A percentile compares a stretch with the other conserved stretches of the same genome.
Evolutionary conservation across 768 basidiomycete genomes (phyloP).

Genomic region (Tylopilus sp.): DNA sequence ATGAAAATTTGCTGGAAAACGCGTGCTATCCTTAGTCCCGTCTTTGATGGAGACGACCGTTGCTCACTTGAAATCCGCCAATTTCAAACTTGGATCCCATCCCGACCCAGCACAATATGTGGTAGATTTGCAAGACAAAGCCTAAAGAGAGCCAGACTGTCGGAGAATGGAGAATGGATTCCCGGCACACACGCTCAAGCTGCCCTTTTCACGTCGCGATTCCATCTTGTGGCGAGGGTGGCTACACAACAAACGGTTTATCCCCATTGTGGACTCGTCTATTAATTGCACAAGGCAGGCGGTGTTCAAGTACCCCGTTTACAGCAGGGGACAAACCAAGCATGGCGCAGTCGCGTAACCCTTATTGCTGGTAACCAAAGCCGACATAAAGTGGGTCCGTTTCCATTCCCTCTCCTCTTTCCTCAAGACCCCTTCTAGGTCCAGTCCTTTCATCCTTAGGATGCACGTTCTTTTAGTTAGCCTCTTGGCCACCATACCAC

Average conservation of each 20-base stretch:
- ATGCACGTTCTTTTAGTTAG: constrained; percentile 34
- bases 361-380: not conserved
- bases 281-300: constrained; percentile 20
- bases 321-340: not conserved
- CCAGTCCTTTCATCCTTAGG: constrained; percentile 12
- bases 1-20: not conserved
- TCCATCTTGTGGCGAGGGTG: not conserved
- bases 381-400: not conserved
- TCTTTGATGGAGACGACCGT: no score
- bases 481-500: constrained; percentile 30
- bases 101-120: not conserved
- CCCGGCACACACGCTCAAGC: not conserved
- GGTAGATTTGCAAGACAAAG: not conserved
- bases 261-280: constrained; percentile 1
- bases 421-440: not conserved
- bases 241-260: constrained; percentile 8
- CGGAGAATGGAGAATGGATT: constrained; percentile 1
- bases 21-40: not conserved
- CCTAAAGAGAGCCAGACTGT: not conserved
- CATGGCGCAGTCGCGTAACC: not conserved
- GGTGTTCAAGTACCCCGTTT: not conserved
- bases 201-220: not conserved
- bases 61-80: not conserved
- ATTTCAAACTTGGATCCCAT: no score
- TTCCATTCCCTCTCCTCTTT: not conserved